These are phyloP conservation scores for Wickerhamomyces silvicola DNA, from an alignment of 805 yeast species.

Conservation along the genomic window DNA sequence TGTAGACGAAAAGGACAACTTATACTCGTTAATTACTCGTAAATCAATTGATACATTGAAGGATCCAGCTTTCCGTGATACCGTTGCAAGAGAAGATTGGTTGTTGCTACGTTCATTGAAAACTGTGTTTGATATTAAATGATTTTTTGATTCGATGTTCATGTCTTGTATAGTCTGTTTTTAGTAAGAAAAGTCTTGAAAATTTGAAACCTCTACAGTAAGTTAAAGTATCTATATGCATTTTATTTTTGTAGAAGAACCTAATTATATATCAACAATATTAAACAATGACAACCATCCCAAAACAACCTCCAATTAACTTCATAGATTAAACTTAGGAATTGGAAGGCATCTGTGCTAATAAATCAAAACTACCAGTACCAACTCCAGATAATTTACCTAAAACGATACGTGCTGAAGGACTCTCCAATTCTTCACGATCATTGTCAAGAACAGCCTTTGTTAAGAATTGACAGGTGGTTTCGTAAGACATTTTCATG, in stretches of 20 bases:
- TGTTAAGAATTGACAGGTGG: constrained; percentile 95
- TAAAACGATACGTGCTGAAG: constrained; percentile 87
- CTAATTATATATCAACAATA: background rate
- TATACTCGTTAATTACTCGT: constrained; percentile 87
- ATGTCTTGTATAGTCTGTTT: background rate
- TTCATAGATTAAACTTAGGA: too few relatives aligned
- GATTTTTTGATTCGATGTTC: constrained; percentile 5
- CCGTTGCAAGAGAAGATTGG: constrained; percentile 96
- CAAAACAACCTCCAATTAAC: too few relatives aligned
- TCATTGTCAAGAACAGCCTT: constrained; percentile 93
- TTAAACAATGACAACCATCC: background rate
- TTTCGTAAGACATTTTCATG: constrained; percentile 98
- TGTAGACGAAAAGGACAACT: constrained; percentile 84
- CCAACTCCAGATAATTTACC: constrained; percentile 91
- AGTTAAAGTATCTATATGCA: constrained; percentile 1
- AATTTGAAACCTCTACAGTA: background rate
- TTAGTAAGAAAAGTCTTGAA: too few relatives aligned
- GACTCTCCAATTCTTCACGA: constrained; percentile 80
- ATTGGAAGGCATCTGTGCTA: constrained; percentile 31
- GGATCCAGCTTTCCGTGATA: constrained; percentile 95
- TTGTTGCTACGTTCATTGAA: constrained; percentile 81
- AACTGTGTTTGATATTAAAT: constrained; percentile 74
- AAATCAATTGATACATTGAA: constrained; percentile 93
- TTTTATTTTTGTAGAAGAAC: background rate
- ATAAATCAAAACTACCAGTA: constrained; percentile 90